A percentile compares a stretch with the other conserved stretches of the same genome.
Conservation (phyloP, 768 basidiomycete species). For the Mycena galopus region DNA sequence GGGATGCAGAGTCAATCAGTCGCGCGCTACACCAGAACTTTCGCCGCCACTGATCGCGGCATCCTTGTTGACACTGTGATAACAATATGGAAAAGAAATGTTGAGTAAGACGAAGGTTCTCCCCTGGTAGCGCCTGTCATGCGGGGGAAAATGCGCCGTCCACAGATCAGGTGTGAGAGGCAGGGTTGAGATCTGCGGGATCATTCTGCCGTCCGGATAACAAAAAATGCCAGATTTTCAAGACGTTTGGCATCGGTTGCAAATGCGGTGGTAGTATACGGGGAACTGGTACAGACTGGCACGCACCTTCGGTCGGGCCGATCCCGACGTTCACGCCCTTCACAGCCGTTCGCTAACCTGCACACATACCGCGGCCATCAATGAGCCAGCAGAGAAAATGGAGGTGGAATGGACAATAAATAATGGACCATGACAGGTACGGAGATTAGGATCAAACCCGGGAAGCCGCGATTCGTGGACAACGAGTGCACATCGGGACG, state of each 20-base stretch:
- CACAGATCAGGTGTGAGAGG: conserved; percentile 63
- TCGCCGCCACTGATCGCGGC: conserved; percentile 60
- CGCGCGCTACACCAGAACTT: conserved; percentile 28
- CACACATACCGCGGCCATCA: conserved; percentile 11
- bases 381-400: neutral
- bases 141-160: conserved; percentile 1
- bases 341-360: conserved; percentile 3
- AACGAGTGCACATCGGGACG: neutral
- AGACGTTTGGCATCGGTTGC: neutral
- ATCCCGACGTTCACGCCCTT: conserved; percentile 59
- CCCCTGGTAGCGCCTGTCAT: conserved; percentile 11
- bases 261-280: neutral
- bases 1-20: neutral
- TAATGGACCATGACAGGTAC: neutral
- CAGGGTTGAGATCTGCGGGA: conserved; percentile 63
- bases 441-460: conserved; percentile 28
- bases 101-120: neutral
- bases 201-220: conserved; percentile 69
- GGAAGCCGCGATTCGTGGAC: conserved; percentile 9
- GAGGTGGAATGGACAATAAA: neutral
- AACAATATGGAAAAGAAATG: neutral
- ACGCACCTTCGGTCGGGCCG: conserved; percentile 49
- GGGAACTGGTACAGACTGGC: neutral
- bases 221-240: neutral
- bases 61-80: conserved; percentile 65